Conservation (phyloP, 192 early-diverging fungal genomes). For the Chytriomyces sp. region DNA sequence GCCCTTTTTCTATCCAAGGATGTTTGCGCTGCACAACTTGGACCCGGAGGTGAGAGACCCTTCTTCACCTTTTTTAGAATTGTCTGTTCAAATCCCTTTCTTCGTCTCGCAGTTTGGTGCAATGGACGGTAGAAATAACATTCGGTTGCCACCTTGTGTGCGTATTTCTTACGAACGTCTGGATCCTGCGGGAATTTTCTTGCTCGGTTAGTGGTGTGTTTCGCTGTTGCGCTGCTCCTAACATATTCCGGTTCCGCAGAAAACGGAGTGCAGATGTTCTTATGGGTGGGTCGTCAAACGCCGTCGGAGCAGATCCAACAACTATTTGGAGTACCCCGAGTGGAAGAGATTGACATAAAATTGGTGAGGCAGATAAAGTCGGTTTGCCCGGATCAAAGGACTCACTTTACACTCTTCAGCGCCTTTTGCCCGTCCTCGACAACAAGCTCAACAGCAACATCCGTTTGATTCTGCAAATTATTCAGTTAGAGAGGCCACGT, state of each 20-base stretch:
- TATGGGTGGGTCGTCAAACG: constrained; percentile 87
- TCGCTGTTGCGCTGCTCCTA: not conserved
- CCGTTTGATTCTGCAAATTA: constrained; percentile 62
- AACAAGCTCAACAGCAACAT: constrained; percentile 64
- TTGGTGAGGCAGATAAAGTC: constrained; percentile 47
- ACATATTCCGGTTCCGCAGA: constrained; percentile 45
- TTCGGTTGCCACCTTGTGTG: constrained; percentile 66
- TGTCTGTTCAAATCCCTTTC: constrained; percentile 38
- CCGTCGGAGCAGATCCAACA: constrained; percentile 63
- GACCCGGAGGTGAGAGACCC: constrained; percentile 46
- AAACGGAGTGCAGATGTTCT: constrained; percentile 72
- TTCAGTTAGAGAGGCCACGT: constrained; percentile 66
- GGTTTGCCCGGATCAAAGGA: not conserved
- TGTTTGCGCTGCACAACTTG: constrained; percentile 73
- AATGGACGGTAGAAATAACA: constrained; percentile 52
- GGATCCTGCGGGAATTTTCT: constrained; percentile 74
- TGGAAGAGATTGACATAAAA: constrained; percentile 71
- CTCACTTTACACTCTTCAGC: constrained; percentile 42
- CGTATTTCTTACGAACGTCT: constrained; percentile 79
- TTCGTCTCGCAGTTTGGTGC: constrained; percentile 46
- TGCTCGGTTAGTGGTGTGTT: constrained; percentile 61
- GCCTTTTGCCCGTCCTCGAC: constrained; percentile 67
- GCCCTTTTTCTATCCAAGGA: constrained; percentile 79
- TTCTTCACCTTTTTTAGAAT: not conserved
- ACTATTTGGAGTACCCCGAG: constrained; percentile 78